These are phyloP conservation scores for Venustampulla echinocandica DNA, from an alignment of 495 filamentous ascomycete species.

Conservation along the genomic window DNA sequence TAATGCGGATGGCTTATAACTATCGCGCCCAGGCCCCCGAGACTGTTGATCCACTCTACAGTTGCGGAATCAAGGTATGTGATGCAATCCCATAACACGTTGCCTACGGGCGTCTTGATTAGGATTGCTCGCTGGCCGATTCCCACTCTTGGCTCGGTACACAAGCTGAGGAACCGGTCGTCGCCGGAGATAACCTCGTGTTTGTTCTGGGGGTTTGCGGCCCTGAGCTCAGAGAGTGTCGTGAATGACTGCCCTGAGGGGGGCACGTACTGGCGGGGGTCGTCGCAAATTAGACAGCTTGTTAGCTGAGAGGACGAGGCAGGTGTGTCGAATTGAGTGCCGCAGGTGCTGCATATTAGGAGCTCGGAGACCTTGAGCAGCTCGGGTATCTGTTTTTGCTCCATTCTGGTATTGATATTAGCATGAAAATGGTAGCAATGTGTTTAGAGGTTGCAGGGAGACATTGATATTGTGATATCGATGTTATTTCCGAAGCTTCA, in stretches of 20 bases:
- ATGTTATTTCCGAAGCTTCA: too few species aligned
- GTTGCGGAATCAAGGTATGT: conserved; percentile 55
- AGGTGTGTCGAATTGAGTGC: conserved; percentile 54
- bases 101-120: conserved; percentile 47
- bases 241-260: conserved; percentile 53
- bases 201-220: conserved; percentile 8
- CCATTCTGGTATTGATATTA: too few species aligned
- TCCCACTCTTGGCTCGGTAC: conserved; percentile 52
- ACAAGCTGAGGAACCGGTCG: conserved; percentile 40
- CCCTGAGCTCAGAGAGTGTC: conserved; percentile 24
- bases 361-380: conserved; percentile 31
- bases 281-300: conserved; percentile 69
- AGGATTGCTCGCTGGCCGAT: conserved; percentile 69
- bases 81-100: conserved; percentile 70
- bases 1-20: conserved; percentile 77
- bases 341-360: conserved; percentile 58
- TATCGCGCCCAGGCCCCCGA: conserved; percentile 60
- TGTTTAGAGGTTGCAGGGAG: too few species aligned
- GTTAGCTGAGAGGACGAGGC: conserved; percentile 33
- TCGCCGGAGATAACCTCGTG: conserved; percentile 23
- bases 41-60: conserved; percentile 31
- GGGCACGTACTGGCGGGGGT: conserved; percentile 62
- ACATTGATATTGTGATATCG: too few species aligned
- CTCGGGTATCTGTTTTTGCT: too few species aligned
- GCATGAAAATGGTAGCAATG: too few species aligned